Evolutionary conservation across 768 basidiomycete species (phyloP).

Genomic region (Vararia minispora): DNA sequence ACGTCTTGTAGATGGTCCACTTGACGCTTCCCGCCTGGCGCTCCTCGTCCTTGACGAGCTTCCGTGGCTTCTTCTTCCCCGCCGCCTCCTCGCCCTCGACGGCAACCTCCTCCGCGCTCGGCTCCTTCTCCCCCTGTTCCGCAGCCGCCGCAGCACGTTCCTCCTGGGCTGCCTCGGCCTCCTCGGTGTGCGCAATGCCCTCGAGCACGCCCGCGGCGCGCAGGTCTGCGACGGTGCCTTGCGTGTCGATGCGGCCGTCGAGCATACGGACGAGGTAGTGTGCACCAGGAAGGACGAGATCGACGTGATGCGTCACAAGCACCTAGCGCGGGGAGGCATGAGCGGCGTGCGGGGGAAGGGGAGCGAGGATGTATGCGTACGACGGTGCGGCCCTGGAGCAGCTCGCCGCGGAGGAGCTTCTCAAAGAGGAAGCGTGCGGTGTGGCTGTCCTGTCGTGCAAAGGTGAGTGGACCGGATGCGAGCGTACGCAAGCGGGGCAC

Average conservation of each 20-base stretch:
- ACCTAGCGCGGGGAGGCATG: too few relatives aligned
- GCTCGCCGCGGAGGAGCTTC: constrained; percentile 51
- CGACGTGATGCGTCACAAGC: constrained; percentile 76
- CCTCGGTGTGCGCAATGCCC: constrained; percentile 41
- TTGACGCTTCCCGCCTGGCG: constrained; percentile 74
- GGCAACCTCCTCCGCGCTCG: constrained; percentile 20
- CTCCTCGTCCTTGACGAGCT: constrained; percentile 74
- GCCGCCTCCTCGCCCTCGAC: constrained; percentile 20
- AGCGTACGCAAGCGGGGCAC: constrained; percentile 18
- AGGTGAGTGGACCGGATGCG: not conserved
- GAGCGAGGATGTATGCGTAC: constrained; percentile 23
- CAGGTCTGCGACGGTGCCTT: constrained; percentile 59
- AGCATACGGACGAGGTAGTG: constrained; percentile 69
- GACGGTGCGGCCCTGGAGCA: constrained; percentile 60
- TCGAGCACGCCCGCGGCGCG: constrained; percentile 50
- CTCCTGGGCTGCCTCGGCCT: constrained; percentile 37
- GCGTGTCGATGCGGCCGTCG: constrained; percentile 69
- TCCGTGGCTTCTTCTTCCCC: constrained; percentile 50
- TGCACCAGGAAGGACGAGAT: constrained; percentile 66
- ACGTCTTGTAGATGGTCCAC: constrained; percentile 53
- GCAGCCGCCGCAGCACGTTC: constrained; percentile 16
- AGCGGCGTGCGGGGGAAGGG: too few relatives aligned
- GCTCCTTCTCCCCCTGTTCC: constrained; percentile 11
- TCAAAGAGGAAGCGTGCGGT: constrained; percentile 55
- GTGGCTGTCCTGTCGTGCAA: constrained; percentile 44